Evolutionary conservation across 73 alveolate genomes (phyloP), one percentile per base, ranked within the genome.

Genomic region (Blepharisma stoltei): DNA sequence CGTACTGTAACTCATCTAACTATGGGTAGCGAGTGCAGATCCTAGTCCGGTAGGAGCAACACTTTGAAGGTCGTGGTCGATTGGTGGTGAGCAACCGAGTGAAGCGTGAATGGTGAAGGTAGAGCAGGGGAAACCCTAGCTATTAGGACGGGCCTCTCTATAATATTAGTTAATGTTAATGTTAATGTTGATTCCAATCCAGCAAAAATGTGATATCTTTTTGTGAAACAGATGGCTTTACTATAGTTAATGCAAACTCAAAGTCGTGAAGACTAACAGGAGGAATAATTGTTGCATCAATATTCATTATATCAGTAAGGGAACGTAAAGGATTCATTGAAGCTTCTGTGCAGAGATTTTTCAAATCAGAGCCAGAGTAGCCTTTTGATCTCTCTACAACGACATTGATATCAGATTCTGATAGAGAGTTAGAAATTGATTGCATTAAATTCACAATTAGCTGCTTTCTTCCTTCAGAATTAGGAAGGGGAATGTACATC

Each of bases 271-370:
- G 50, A 23, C 78, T 83, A 25, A 93, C 87, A 18, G 97, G 96
- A 66, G 98, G 90, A 20, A 95, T 92, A 65, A 81, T 82, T 48
- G 80, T 89, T 7, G 78, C 67, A 65, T 84, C 88, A 50, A 92
- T 78, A 76, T 86, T 86, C 53, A 71, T 69, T 2, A 94, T 92
- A 76, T 93, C 95, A 46, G 54, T 20, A 70, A 52, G 32, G 67
- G 81, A 78, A 54, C 97, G 73, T 38, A 93, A 47, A 4, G 97
- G 98, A 65, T 85, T 92, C 99, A 97, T 97, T 6, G 98, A 94
- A 53, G 99, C 99, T 82, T 97, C 99, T 83, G 95, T 97, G 80
- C 99, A 97, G 46, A 97, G 90, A 70, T 95, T 82, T 65, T 92
- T 87, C 6, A 97, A 90, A 85, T 97, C 99, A 70, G 97, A 81